Percentiles rank a stretch among this genome's conserved stretches.
Evolutionary conservation across 169 alveolate species (phyloP).

Genomic region (Theileria annulata): DNA sequence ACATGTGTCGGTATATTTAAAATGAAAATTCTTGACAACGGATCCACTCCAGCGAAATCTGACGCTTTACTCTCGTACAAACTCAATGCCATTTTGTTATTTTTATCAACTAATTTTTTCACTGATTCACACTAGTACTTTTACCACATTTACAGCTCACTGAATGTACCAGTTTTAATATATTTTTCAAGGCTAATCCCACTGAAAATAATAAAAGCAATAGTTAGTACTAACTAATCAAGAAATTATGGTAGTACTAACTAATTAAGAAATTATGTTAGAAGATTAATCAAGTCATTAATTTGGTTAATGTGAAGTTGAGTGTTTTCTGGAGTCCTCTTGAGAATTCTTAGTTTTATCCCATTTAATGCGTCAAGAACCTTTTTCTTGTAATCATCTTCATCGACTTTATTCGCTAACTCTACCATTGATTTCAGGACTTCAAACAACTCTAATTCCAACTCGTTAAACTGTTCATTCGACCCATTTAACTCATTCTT

Average conservation of each 20-base stretch:
- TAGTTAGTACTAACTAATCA: too few species aligned
- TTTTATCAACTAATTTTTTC: background rate
- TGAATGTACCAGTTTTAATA: background rate
- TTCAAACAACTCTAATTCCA: background rate
- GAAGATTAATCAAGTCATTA: slow-evolving; percentile 41
- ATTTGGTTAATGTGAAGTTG: slow-evolving; percentile 35
- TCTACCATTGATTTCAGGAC: slow-evolving; percentile 42
- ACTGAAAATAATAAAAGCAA: too few species aligned
- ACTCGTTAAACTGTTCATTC: too few species aligned
- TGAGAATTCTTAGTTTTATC: slow-evolving; percentile 26
- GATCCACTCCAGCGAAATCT: slow-evolving; percentile 21
- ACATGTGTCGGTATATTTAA: slow-evolving; percentile 52
- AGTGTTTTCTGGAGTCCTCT: slow-evolving; percentile 47
- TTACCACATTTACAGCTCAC: background rate
- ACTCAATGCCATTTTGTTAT: background rate
- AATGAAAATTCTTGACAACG: slow-evolving; percentile 60
- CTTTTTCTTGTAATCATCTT: slow-evolving; percentile 17
- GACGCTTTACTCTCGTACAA: background rate
- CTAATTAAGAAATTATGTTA: slow-evolving; percentile 12
- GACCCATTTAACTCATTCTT: background rate
- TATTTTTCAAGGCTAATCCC: background rate
- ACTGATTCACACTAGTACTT: background rate
- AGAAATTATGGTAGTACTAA: background rate
- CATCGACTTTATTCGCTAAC: slow-evolving; percentile 31
- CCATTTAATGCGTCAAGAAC: slow-evolving; percentile 42